Conservation (phyloP, 805 yeast genomes). For the Monosporozyma unispora region DNA sequence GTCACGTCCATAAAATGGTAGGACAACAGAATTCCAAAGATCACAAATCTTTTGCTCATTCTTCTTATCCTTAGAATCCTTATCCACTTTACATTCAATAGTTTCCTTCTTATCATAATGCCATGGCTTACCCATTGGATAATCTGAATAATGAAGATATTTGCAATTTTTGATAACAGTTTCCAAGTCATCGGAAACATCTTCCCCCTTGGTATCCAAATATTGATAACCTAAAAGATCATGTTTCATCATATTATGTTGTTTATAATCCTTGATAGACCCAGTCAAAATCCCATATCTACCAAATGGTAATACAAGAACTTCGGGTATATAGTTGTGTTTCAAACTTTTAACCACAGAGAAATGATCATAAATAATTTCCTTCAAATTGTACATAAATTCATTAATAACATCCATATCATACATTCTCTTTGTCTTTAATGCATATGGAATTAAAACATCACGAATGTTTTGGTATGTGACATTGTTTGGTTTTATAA, state of each 20-base stretch:
- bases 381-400: constrained; percentile 21
- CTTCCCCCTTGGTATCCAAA: constrained; percentile 14
- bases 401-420: constrained; percentile 28
- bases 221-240: constrained; percentile 25
- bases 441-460: constrained; percentile 15
- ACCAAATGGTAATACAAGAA: constrained; percentile 25
- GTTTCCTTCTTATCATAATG: constrained; percentile 14
- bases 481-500: constrained; percentile 40
- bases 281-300: constrained; percentile 27
- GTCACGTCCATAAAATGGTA: constrained; percentile 11
- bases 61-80: constrained; percentile 7
- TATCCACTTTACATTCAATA: constrained; percentile 16
- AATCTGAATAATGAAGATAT: constrained; percentile 55
- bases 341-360: constrained; percentile 21
- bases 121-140: constrained; percentile 66
- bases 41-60: constrained; percentile 14
- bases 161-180: constrained; percentile 30
- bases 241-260: constrained; percentile 18
- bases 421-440: constrained; percentile 15
- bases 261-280: constrained; percentile 17
- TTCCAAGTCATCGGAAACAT: constrained; percentile 11
- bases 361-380: constrained; percentile 23
- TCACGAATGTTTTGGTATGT: constrained; percentile 18
- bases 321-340: constrained; percentile 17
- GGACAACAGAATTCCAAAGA: constrained; percentile 22